Evolutionary conservation across 2,329 filamentous ascomycete genomes (phyloP).

Genomic region (Pestalotiopsis sp.): DNA sequence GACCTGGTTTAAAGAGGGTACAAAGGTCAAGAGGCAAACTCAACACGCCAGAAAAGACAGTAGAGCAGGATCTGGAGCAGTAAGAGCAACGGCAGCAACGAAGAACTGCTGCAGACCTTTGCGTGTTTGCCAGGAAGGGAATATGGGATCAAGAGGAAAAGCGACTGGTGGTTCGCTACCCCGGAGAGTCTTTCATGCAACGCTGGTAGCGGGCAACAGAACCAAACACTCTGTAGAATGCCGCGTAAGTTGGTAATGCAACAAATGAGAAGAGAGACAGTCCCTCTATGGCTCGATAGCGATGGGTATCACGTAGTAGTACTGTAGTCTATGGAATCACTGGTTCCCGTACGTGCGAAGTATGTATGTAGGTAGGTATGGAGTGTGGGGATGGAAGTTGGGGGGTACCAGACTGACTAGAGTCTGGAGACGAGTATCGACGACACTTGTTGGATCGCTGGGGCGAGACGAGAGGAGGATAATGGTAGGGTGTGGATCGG

Average conservation of each 20-base stretch:
- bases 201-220: slow-evolving; percentile 18
- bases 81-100: slow-evolving; percentile 14
- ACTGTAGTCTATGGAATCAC: neutral
- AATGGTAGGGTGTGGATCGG: slow-evolving; percentile 16
- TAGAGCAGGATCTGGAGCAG: neutral
- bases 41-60: slow-evolving; percentile 18
- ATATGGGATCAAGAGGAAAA: slow-evolving; percentile 27
- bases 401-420: slow-evolving; percentile 12
- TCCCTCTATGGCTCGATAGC: slow-evolving; percentile 30
- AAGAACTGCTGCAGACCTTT: slow-evolving; percentile 33
- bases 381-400: slow-evolving; percentile 27
- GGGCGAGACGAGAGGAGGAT: slow-evolving; percentile 21
- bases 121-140: slow-evolving; percentile 33
- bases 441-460: slow-evolving; percentile 15
- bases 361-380: slow-evolving; percentile 16
- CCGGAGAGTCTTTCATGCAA: slow-evolving; percentile 26
- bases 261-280: slow-evolving; percentile 33
- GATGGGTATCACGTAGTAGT: slow-evolving; percentile 30
- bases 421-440: slow-evolving; percentile 20
- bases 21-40: slow-evolving; percentile 32
- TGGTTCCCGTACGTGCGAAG: neutral
- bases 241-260: slow-evolving; percentile 32
- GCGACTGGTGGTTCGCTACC: slow-evolving; percentile 29
- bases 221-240: slow-evolving; percentile 34
- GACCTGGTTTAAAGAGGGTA: slow-evolving; percentile 37